phyloP scores from a whole-genome alignment of 2,329 filamentous ascomycete species.

The Aspergillus caelatus region DNA sequence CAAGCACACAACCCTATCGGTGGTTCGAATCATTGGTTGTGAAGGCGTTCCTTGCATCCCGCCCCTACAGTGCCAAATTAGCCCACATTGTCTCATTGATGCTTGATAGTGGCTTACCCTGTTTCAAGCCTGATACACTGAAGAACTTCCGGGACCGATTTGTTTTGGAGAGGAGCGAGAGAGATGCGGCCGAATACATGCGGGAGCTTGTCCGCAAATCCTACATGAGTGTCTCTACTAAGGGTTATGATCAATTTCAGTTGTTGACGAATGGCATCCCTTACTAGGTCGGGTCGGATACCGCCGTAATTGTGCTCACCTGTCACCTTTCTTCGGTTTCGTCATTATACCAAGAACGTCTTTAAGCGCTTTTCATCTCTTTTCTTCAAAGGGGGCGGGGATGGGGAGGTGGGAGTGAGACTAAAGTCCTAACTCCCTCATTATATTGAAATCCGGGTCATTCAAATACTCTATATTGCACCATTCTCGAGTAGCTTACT shows the following conservation, averaged over 20 bases:
- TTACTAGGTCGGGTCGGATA: slow-evolving; percentile 60
- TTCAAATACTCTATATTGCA: too few relatives aligned
- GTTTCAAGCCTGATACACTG: slow-evolving; percentile 96
- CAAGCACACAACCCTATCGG: slow-evolving; percentile 82
- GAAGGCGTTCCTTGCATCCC: slow-evolving; percentile 87
- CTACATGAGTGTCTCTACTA: slow-evolving; percentile 86
- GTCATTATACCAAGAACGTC: not conserved
- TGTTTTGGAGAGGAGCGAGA: slow-evolving; percentile 85
- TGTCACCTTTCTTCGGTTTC: not conserved
- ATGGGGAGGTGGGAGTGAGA: not conserved
- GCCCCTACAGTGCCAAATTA: slow-evolving; percentile 86
- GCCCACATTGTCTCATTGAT: slow-evolving; percentile 89
- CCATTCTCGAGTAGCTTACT: too few relatives aligned
- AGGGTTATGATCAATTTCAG: slow-evolving; percentile 97
- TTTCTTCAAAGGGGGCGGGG: not conserved
- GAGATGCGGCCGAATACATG: slow-evolving; percentile 95
- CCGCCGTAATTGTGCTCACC: not conserved
- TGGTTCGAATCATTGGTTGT: slow-evolving; percentile 97
- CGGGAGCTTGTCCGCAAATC: slow-evolving; percentile 86
- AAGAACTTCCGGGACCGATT: slow-evolving; percentile 91
- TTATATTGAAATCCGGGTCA: too few relatives aligned
- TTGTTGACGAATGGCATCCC: slow-evolving; percentile 96
- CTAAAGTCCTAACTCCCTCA: too few relatives aligned
- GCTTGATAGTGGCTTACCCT: slow-evolving; percentile 94
- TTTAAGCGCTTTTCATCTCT: not conserved